These are phyloP conservation scores for Paxillus ammoniavirescens DNA, from an alignment of 768 basidiomycete genomes.

Conservation along the genomic window DNA sequence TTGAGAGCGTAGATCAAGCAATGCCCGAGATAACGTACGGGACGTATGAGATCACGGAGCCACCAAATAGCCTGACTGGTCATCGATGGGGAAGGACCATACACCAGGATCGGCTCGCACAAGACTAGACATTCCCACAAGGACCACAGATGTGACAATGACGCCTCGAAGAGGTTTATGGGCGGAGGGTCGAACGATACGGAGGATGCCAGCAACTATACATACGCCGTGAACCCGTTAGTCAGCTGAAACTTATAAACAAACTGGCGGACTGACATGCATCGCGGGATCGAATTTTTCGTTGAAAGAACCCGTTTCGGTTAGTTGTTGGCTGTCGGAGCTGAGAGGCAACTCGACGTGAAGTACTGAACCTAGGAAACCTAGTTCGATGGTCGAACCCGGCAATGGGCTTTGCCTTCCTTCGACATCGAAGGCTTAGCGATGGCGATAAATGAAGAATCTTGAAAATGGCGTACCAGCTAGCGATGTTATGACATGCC, in stretches of 20 bases:
- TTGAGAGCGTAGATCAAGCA: background rate
- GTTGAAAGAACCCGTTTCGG: conserved; percentile 48
- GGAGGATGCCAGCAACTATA: conserved; percentile 69
- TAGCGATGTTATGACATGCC: conserved; percentile 81
- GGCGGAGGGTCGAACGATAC: conserved; percentile 59
- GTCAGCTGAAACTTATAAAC: background rate
- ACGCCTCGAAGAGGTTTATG: conserved; percentile 60
- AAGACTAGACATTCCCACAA: conserved; percentile 93
- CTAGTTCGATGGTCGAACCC: conserved; percentile 71
- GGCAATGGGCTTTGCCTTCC: conserved; percentile 75
- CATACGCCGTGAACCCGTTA: background rate
- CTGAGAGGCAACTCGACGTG: conserved; percentile 69
- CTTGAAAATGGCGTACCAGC: conserved; percentile 55
- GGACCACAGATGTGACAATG: conserved; percentile 70
- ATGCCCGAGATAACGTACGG: conserved; percentile 45
- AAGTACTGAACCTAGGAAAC: conserved; percentile 78
- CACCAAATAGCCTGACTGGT: conserved; percentile 92
- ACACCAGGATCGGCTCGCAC: conserved; percentile 87
- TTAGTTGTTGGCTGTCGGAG: conserved; percentile 71
- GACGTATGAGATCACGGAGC: conserved; percentile 83
- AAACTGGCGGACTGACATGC: conserved; percentile 39
- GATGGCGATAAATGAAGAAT: background rate
- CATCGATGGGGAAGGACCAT: conserved; percentile 72
- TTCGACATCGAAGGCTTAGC: conserved; percentile 35
- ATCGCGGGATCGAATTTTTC: conserved; percentile 50